Evolutionary conservation across 352 stramenopile genomes (phyloP).

Genomic region (Globisporangium irregulare): DNA sequence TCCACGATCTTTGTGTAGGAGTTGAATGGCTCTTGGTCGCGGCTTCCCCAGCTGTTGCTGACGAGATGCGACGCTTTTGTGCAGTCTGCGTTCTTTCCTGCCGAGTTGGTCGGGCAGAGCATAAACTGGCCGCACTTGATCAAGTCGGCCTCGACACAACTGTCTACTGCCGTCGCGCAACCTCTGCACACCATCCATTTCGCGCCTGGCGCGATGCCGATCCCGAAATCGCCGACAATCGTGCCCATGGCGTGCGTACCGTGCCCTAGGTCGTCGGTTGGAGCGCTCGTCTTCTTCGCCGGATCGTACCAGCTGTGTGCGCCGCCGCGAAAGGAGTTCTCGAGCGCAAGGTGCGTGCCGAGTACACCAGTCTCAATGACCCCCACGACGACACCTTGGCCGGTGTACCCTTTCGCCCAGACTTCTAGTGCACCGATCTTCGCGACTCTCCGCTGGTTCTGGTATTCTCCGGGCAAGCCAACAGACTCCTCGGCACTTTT

Average conservation of each 20-base stretch:
- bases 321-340: not conserved
- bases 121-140: not conserved
- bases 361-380: not conserved
- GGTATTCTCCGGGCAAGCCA: no score
- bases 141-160: not conserved
- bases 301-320: not conserved
- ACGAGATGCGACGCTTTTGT: constrained; percentile 16
- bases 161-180: not conserved
- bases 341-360: not conserved
- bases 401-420: not conserved
- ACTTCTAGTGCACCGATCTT: not conserved
- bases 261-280: not conserved
- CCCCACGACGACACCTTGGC: not conserved
- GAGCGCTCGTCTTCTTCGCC: not conserved
- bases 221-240: not conserved
- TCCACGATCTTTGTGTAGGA: not conserved
- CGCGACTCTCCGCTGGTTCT: constrained; percentile 4
- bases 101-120: not conserved
- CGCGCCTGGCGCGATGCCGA: not conserved
- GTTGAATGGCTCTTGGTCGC: not conserved
- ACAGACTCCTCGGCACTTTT: no score
- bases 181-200: not conserved
- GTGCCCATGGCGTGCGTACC: not conserved
- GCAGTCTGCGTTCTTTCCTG: not conserved
- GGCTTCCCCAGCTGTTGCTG: not conserved